A percentile compares a stretch with the other conserved stretches of the same genome.
Conservation (phyloP, 2,329 filamentous ascomycete species). For the Arthrobotrys musiformis region DNA sequence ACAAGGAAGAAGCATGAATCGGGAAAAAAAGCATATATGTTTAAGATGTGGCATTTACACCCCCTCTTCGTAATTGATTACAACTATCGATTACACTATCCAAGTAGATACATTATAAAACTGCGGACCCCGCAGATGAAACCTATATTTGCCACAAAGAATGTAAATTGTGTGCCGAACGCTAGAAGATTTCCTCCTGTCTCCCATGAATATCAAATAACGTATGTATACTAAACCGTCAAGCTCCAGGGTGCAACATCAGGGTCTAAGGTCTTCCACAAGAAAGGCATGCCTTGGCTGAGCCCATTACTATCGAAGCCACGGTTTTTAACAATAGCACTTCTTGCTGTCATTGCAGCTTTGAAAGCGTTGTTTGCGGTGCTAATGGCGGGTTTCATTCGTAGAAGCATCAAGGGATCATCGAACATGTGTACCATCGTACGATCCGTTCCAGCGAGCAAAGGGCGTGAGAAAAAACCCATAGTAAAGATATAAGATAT, state of each 20-base stretch:
- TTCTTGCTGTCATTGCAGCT: constrained; percentile 63
- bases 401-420: constrained; percentile 61
- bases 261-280: constrained; percentile 62
- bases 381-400: constrained; percentile 61
- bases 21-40: neutral
- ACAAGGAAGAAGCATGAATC: neutral
- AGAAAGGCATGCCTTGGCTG: constrained; percentile 66
- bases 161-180: neutral
- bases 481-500: constrained; percentile 63
- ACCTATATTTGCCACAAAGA: neutral
- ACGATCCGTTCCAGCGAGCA: constrained; percentile 61
- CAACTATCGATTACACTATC: constrained; percentile 14
- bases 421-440: constrained; percentile 65
- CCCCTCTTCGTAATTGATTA: constrained; percentile 9
- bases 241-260: constrained; percentile 48
- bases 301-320: constrained; percentile 64
- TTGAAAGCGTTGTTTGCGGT: constrained; percentile 62
- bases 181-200: neutral
- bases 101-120: constrained; percentile 18
- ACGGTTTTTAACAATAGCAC: constrained; percentile 62
- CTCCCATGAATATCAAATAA: neutral
- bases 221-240: constrained; percentile 6
- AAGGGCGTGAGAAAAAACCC: constrained; percentile 64
- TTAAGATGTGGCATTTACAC: neutral
- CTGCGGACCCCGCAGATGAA: neutral